Percentiles rank a stretch among this genome's conserved stretches.
phyloP scores from a whole-genome alignment of 139 green algal genomes.

The Chlamydomonas incerta region DNA sequence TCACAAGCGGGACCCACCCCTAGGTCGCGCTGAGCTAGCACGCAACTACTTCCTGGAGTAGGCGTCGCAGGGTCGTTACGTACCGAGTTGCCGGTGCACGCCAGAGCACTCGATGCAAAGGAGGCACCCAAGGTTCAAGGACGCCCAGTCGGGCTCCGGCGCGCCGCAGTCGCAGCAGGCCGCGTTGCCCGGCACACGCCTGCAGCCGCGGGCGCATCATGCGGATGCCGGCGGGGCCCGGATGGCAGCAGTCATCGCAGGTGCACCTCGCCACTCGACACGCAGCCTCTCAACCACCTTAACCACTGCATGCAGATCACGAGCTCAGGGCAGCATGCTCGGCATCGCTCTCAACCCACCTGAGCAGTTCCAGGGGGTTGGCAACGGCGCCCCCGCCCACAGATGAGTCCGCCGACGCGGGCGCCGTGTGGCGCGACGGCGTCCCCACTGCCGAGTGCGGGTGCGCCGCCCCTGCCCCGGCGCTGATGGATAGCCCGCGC shows the following conservation, averaged over 20 bases:
- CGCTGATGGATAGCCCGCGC: neutral
- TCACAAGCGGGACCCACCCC: too few species aligned
- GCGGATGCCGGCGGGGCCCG: too few species aligned
- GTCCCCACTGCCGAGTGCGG: neutral
- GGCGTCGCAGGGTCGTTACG: too few species aligned
- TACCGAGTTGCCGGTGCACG: conserved; percentile 88
- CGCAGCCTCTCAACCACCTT: too few species aligned
- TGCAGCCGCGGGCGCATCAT: too few species aligned
- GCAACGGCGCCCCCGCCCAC: neutral
- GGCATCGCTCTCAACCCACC: neutral
- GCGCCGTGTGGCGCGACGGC: neutral
- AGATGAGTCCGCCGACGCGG: neutral
- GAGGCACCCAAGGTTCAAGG: conserved; percentile 89
- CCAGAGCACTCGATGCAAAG: conserved; percentile 95
- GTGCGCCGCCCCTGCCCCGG: neutral
- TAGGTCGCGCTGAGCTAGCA: too few species aligned
- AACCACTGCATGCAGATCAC: too few species aligned
- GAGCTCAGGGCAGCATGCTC: too few species aligned
- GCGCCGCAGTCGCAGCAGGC: conserved; percentile 89
- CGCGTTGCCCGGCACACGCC: conserved; percentile 73
- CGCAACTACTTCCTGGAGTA: too few species aligned
- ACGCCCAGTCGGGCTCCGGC: conserved; percentile 88
- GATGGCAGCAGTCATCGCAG: too few species aligned
- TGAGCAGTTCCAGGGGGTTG: neutral
- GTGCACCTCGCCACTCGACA: too few species aligned